These are phyloP conservation scores for Soucietia sequanensis DNA, from an alignment of 805 yeast species.

Conservation along the genomic window DNA sequence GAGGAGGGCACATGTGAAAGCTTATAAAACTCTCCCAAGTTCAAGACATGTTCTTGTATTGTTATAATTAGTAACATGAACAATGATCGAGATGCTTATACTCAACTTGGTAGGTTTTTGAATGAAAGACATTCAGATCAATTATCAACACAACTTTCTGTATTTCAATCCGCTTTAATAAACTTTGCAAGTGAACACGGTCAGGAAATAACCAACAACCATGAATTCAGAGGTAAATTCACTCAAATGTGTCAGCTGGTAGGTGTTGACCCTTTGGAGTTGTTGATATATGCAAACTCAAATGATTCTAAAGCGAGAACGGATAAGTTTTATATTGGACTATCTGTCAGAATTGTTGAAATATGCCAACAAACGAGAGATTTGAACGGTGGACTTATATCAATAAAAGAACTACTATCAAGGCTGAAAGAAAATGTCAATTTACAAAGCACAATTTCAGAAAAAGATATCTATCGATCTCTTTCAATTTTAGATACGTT, in stretches of 20 bases:
- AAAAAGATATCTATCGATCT: slow-evolving; percentile 56
- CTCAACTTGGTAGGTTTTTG: slow-evolving; percentile 50
- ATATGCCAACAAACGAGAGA: slow-evolving; percentile 67
- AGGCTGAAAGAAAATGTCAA: slow-evolving; percentile 27
- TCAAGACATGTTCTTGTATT: too few relatives aligned
- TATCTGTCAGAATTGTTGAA: slow-evolving; percentile 75
- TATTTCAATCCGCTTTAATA: slow-evolving; percentile 75
- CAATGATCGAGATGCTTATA: slow-evolving; percentile 34
- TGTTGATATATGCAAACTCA: slow-evolving; percentile 28
- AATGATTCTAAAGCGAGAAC: slow-evolving; percentile 28
- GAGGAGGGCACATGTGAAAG: too few relatives aligned
- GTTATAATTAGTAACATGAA: too few relatives aligned
- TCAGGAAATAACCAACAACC: slow-evolving; percentile 60
- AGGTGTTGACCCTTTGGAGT: slow-evolving; percentile 78
- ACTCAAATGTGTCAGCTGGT: slow-evolving; percentile 73
- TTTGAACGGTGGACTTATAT: slow-evolving; percentile 79
- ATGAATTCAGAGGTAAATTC: slow-evolving; percentile 67
- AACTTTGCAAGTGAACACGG: slow-evolving; percentile 74
- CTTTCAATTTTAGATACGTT: slow-evolving; percentile 52
- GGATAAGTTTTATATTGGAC: slow-evolving; percentile 60
- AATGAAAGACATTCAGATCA: slow-evolving; percentile 56
- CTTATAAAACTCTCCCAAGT: too few relatives aligned
- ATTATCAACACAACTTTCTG: slow-evolving; percentile 66
- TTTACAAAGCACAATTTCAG: slow-evolving; percentile 31
- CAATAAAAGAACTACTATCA: slow-evolving; percentile 45